Evolutionary conservation across 176 grass and related monocot genomes (phyloP).

Genomic region (Aegilops longissima): DNA sequence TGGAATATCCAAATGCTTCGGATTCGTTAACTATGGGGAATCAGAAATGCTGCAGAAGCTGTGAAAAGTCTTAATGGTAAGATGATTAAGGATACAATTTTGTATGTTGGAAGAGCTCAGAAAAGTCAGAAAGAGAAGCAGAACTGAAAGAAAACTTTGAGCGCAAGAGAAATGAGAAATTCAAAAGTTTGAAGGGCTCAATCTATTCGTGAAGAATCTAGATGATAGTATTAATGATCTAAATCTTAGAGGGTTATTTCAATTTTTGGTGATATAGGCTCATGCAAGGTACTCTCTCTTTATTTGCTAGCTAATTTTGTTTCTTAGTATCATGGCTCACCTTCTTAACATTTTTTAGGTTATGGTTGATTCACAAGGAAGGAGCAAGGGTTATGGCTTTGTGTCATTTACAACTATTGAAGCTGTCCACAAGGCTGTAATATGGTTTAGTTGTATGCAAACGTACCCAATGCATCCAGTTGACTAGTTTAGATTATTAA

Average conservation of each 20-base stretch:
- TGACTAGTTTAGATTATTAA: no score
- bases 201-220: slow-evolving; percentile 62
- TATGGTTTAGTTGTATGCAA: no score
- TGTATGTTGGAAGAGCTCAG: slow-evolving; percentile 39
- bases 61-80: slow-evolving; percentile 37
- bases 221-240: slow-evolving; percentile 46
- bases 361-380: slow-evolving; percentile 48
- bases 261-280: slow-evolving; percentile 42
- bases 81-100: slow-evolving; percentile 3
- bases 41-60: slow-evolving; percentile 29
- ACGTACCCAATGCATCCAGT: no score
- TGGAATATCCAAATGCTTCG: slow-evolving; percentile 46
- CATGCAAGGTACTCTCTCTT: slow-evolving; percentile 41
- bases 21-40: slow-evolving; percentile 54
- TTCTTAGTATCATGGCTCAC: background rate
- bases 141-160: slow-evolving; percentile 37
- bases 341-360: slow-evolving; percentile 25
- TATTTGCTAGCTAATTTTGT: background rate
- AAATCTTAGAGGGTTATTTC: slow-evolving; percentile 31
- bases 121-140: slow-evolving; percentile 41
- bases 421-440: no score
- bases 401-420: no score
- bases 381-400: no score
- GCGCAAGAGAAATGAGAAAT: background rate
- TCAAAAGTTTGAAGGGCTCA: slow-evolving; percentile 37